These are phyloP conservation scores for Pouteria campechiana DNA, from an alignment of 179 eudicot species.

Conservation along the genomic window DNA sequence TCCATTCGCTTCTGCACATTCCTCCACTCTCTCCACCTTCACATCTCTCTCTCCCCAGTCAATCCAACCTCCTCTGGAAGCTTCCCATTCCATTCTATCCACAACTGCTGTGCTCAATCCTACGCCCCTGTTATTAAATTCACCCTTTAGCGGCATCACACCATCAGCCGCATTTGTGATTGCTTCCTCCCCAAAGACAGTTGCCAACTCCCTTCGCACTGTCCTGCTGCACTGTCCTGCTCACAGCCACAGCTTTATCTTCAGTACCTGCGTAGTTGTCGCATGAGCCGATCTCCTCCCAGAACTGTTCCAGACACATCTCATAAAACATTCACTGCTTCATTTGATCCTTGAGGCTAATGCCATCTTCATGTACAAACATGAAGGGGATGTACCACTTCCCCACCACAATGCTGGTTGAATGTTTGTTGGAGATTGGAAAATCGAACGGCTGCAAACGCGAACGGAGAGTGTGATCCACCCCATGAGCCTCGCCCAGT, in stretches of 20 bases:
- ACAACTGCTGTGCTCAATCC: conserved; percentile 33
- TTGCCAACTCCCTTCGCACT: conserved; percentile 28
- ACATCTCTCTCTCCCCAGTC: conserved; percentile 23
- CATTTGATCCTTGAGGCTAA: conserved; percentile 26
- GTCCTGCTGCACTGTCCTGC: conserved; percentile 20
- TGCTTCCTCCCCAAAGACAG: conserved; percentile 21
- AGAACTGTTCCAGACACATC: conserved; percentile 51
- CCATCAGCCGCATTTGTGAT: conserved; percentile 15
- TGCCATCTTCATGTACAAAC: conserved; percentile 39
- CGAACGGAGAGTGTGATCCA: not conserved
- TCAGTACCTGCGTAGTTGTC: conserved; percentile 7
- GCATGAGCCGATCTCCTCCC: conserved; percentile 40
- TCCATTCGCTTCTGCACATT: conserved; percentile 25
- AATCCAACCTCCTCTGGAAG: conserved; percentile 47
- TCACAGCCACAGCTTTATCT: conserved; percentile 17
- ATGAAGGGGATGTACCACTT: conserved; percentile 65
- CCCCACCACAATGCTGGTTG: conserved; percentile 17
- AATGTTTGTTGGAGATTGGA: conserved; percentile 15
- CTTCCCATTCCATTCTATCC: conserved; percentile 56
- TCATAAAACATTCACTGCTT: conserved; percentile 43
- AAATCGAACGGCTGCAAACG: conserved; percentile 6
- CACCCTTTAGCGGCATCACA: conserved; percentile 35
- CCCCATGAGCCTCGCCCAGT: conserved; percentile 21
- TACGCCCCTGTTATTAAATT: conserved; percentile 14
- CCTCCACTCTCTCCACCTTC: conserved; percentile 32